These are phyloP conservation scores for Lavandula angustifolia DNA, from an alignment of 257 asterid species.

Conservation along the genomic window DNA sequence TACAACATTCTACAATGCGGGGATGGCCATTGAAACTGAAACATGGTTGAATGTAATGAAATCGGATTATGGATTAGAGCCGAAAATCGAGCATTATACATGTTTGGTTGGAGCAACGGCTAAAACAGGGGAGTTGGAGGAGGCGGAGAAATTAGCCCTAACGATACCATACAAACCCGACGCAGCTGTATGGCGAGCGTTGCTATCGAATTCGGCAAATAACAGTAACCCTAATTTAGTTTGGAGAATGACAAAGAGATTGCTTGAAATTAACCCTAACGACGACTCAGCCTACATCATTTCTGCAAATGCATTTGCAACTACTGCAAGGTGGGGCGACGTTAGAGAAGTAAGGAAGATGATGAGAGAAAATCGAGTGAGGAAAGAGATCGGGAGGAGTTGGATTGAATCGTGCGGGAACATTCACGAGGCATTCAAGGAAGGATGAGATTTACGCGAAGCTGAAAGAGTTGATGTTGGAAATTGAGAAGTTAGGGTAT, in stretches of 20 bases:
- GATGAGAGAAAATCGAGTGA: slow-evolving; percentile 65
- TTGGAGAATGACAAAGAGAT: slow-evolving; percentile 55
- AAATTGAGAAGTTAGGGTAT: slow-evolving; percentile 66
- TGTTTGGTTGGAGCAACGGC: slow-evolving; percentile 72
- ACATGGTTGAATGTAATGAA: slow-evolving; percentile 67
- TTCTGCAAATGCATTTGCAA: slow-evolving; percentile 56
- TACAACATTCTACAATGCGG: slow-evolving; percentile 59
- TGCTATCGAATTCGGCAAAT: slow-evolving; percentile 49
- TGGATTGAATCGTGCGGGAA: slow-evolving; percentile 70
- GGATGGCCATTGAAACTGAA: slow-evolving; percentile 54
- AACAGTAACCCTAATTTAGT: slow-evolving; percentile 41
- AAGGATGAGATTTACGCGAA: slow-evolving; percentile 58
- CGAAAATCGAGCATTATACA: slow-evolving; percentile 73
- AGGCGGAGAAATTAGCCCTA: slow-evolving; percentile 64
- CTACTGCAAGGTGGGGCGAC: slow-evolving; percentile 60
- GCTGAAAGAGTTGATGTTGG: slow-evolving; percentile 52
- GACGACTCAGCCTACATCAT: slow-evolving; percentile 89
- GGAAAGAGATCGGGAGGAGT: slow-evolving; percentile 71
- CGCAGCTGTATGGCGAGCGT: slow-evolving; percentile 74
- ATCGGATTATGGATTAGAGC: slow-evolving; percentile 46
- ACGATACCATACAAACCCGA: slow-evolving; percentile 76
- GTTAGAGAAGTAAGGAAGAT: slow-evolving; percentile 56
- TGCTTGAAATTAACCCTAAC: slow-evolving; percentile 57
- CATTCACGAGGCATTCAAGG: slow-evolving; percentile 57
- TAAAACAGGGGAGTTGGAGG: slow-evolving; percentile 56